Base-by-base conservation (phyloP, 2,329 filamentous ascomycete genomes). In the Alternaria triticimaculans region DNA sequence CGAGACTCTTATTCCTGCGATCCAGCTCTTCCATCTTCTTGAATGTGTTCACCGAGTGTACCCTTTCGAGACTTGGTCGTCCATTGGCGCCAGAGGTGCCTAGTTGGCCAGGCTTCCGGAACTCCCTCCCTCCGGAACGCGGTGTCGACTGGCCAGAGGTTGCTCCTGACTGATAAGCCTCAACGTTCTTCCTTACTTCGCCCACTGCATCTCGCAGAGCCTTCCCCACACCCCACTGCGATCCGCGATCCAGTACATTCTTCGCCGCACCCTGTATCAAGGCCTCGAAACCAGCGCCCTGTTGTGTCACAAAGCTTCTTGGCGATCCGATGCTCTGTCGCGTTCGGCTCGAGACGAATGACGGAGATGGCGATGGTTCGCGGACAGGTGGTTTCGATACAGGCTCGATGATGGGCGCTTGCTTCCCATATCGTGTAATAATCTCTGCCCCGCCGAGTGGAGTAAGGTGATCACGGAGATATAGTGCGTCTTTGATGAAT, bases 401-500 rank as follows among this genome's bases (percentile, higher is more conserved):
- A 18, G 68, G 57, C 23, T 74, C 65, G 20, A 77, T 72, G 7
- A 67, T 64, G 6, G 82, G 74, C 20, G 80, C 78, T 68, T 80
- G 76, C 23, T 82, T 81, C 1, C 90, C 91, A 76, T 95, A 93
- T 68, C 93, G 93, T 65, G 85, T 82, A 21, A 95, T 89, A 18
- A 95, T 84, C 9, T 86, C 82, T 20, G 86, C 84, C 11, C 90
- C 91, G 6, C 91, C 90, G 14, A 86, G 81, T 2, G 83, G 74
- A 62, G 86, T 86, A 33, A 92, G 84, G 73, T 94, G 89, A 44
- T 89, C 84, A 46, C 85, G 85, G 3, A 96, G 84, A 73, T 91
- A 93, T 3, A 96, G 79, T 1, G 94, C 96, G 80, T 99, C 96
- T 62, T 93, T 88, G 50, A 97, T 92, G 71, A 98, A 93, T 0